Evolutionary conservation across 2,329 filamentous ascomycete genomes (phyloP), one percentile per base, ranked within the genome.

Genomic region (Mariannaea sp.): DNA sequence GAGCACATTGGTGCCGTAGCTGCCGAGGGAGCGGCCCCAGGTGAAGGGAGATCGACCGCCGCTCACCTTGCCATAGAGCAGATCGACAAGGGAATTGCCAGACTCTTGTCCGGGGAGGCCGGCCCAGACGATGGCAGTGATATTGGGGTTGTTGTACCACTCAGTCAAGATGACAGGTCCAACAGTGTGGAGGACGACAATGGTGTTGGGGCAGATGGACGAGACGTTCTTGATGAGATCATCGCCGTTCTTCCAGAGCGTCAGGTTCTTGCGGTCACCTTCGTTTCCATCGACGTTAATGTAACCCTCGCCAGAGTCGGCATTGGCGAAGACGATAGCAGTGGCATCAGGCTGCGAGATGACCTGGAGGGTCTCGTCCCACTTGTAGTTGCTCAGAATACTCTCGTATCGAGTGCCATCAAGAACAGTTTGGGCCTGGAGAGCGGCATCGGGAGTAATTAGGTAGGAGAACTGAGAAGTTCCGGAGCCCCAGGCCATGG

Each of bases 211-310:
- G 78, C 88, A 92, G 57, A 85, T 69, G 7, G 85, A 79, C 1
- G 90, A 86, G 9, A 96, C 90, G 41, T 88, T 91, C 72, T 88
- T 82, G 73, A 97, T 89, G 49, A 97, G 75, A 1, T 81, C 79
- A 47, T 97, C 91, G 33, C 90, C 92, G 53, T 86, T 81, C 55
- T 87, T 80, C 93, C 93, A 97, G 0, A 96, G 78, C 0, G 92
- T 96, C 30, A 99, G 79, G 74, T 99, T 97, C 66, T 92, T 92
- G 47, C 94, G 87, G 71, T 97, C 93, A 53, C 94, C 94, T 54
- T 80, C 77, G 70, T 97, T 97, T 48, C 84, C 88, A 58, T 92
- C 93, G 1, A 95, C 83, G 22, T 75, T 80, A 66, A 97, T 91
- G 74, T 84, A 97, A 5, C 90, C 92, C 73, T 97, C 94, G 47